Evolutionary conservation across 441 rosid genomes (phyloP), one percentile per base, ranked within the genome.

Genomic region (Flueggea neowawraea): DNA sequence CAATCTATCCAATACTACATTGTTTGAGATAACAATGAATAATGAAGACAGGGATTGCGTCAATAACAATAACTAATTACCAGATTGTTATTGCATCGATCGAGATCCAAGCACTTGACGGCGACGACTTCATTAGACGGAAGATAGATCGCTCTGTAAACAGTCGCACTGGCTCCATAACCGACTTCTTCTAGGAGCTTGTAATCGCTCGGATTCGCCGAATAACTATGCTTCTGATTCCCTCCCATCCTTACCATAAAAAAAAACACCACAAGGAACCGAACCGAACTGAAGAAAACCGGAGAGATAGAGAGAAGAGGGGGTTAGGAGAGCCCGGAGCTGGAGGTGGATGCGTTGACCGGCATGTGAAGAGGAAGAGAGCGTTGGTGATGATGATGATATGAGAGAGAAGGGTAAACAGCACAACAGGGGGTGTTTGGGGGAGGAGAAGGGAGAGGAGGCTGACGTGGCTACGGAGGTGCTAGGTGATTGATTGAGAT

Each of bases 91-190:
- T 85, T 88, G 80, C 98, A 95, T 28, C 99, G 98, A 84, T 92
- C 97, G 82, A 95, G 99, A 90, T 95, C 99, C 86, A 95, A 84
- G 67, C 96, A 85, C 74, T 95, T 95, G 65, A 95, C 81, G 12
- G 99, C 98, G 54, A 95, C 82, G 64, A 92, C 76, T 59, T 92
- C 88, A 52, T 95, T 92, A 62, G 69, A 61, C 3, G 97, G 98
- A 39, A 92, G 79, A 78, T 82, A 90, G 89, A 92, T 90, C 88
- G 98, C 98, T 64, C 94, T 69, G 69, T 75, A 87, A 11, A 95
- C 98, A 48, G 86, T 85, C 31, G 98, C 98, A 52, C 98, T 92
- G 57, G 99, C 97, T 64, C 99, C 99, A 67, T 88, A 80, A 0
- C 97, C 98, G 31, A 88, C 73, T 75, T 92, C 99, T 70, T 95